Base-by-base conservation (phyloP, 371 early-diverging fungal species). In the Saksenaea oblongispora region DNA sequence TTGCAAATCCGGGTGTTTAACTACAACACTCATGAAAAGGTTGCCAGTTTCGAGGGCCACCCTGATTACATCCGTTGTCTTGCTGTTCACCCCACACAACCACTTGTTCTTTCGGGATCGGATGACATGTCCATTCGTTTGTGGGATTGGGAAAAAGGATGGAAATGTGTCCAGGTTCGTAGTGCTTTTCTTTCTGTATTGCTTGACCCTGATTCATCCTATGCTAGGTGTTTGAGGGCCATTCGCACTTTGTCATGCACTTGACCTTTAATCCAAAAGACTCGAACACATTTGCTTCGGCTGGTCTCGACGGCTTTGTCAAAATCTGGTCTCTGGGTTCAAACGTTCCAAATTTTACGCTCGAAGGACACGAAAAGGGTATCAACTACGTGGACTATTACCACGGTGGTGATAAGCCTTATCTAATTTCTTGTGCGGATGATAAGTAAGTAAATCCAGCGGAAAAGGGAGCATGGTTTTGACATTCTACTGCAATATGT, bases 91-190 rank as follows among this genome's bases (percentile, higher is more conserved):
- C 94, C 95, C 34, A 93, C 95, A n/a, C 95, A 93, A 66, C 92
- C 95, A 17, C 89, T 89, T 56, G 84, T 99, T 54, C 84, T 98
- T 53, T 93, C 98, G 9, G 92, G 96, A 58, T 94, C 97, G 14
- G 99, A 99, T 75, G 99, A 99, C 74, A 94, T 94, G 91, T 87
- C 93, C 17, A 95, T 99, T 72, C 98, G 98, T 76, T 84, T 99
- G 61, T 99, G 99, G 99, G 96, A 99, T 76, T 97, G 97, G 96
- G 99, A 99, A 44, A 96, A 96, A 75, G 93, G 92, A 66, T 98
- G 99, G 97, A 94, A 90, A 70, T 93, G 95, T 78, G 83, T 94
- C 61, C 94, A 94, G 85, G 91, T 91, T 65, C 36, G 59, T 61
- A 41, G 51, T 7, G 11, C 31, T 7, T 22, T 22, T 47, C 5